Base-by-base conservation (phyloP, 441 rosid species). In the Aquilaria agallochum region DNA sequence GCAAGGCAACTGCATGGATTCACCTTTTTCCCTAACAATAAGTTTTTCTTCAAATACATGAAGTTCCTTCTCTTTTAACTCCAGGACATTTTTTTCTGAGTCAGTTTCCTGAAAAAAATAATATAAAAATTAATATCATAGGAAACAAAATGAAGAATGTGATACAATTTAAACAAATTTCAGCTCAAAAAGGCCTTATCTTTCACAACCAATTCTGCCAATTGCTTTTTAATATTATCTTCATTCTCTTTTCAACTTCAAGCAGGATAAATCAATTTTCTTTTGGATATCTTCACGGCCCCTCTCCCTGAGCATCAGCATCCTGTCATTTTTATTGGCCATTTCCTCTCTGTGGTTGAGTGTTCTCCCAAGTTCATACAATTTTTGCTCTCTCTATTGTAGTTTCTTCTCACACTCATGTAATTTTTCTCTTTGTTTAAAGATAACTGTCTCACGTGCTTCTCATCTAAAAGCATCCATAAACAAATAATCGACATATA, bases 371-470 rank as follows among this genome's bases (percentile, higher is more conserved):
- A 76, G 81, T 68, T 87, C 89, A 66, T 56, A 65, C 49, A 84
- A 67, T 64, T 55, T 77, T 54, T 81, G 83, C 64, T 90, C 95
- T 67, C 60, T 53, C 33, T 72, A 66, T 55, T 61, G 73, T 42
- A 90, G 71, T 69, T 76, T 83, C 72, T 59, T 84, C 75, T 94
- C 96, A 96, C 93, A 88, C 68, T 83, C 93, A 59, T 61, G 73
- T 55, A 90, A 65, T 45, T 90, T 95, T 78, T 20, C 20, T 20
- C 20, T 20, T 20, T 20, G 20, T 20, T 20, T 20, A 20, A 20
- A 20, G 20, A 20, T 87, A 62, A 80, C 72, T 60, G 85, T 82
- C 68, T 78, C 78, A 30, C 84, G 86, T 62, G 91, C 95, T 71
- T 94, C 98, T 77, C 78, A 83, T 66, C 98, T 94, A 70, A 20